phyloP scores from a whole-genome alignment of 2,329 filamentous ascomycete genomes.

The Monosporascus sp. region DNA sequence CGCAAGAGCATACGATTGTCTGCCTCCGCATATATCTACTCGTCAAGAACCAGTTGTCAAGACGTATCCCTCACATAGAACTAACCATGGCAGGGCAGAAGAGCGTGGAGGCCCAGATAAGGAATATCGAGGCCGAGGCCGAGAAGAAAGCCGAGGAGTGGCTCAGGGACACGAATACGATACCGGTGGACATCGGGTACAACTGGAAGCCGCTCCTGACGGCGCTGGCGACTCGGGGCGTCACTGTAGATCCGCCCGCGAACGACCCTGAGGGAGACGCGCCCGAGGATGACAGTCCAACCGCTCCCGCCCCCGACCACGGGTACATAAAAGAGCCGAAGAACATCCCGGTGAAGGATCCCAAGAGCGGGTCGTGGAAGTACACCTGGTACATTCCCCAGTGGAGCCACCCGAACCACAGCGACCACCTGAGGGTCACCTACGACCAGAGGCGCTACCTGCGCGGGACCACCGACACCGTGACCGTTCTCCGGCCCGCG shows the following conservation, averaged over 20 bases:
- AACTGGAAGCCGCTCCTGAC: constrained; percentile 3
- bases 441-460: not conserved
- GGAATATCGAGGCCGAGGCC: not conserved
- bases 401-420: constrained; percentile 19
- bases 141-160: not conserved
- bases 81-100: not conserved
- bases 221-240: not conserved
- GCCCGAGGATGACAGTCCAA: not conserved
- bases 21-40: too few relatives aligned
- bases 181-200: constrained; percentile 5
- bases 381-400: constrained; percentile 18
- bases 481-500: constrained; percentile 14
- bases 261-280: not conserved
- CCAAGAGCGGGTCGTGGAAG: constrained; percentile 7
- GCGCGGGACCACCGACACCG: constrained; percentile 1
- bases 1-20: too few relatives aligned
- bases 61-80: too few relatives aligned
- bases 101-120: not conserved
- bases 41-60: not conserved
- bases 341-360: constrained; percentile 2
- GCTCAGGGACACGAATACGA: not conserved
- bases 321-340: not conserved
- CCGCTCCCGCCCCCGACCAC: not conserved
- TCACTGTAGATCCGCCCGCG: not conserved
- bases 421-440: not conserved